Percentiles rank a stretch among this genome's conserved stretches.
Conservation (phyloP, 352 stramenopile species). For the Halophytophthora polymorphica region DNA sequence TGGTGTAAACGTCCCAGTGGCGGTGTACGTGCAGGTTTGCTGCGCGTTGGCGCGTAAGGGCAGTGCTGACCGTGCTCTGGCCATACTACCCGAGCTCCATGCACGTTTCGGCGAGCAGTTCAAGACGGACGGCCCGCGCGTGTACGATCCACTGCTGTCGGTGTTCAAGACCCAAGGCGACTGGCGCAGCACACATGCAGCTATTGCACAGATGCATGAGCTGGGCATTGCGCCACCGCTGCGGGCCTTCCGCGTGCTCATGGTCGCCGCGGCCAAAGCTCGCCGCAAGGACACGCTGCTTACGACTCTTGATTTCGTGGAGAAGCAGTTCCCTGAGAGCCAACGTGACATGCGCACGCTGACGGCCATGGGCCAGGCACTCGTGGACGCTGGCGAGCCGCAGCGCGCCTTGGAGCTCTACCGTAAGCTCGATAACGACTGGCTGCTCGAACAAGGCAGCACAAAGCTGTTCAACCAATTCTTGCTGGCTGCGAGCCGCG, state of each 20-base stretch:
- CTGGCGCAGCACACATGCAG: slow-evolving; percentile 50
- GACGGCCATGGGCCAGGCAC: slow-evolving; percentile 63
- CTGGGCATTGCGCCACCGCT: slow-evolving; percentile 42
- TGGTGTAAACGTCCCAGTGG: slow-evolving; percentile 29
- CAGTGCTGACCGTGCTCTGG: slow-evolving; percentile 40
- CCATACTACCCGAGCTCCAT: slow-evolving; percentile 28
- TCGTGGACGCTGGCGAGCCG: slow-evolving; percentile 41
- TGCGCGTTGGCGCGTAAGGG: slow-evolving; percentile 47
- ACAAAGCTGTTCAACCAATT: slow-evolving; percentile 65
- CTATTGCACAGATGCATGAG: slow-evolving; percentile 65
- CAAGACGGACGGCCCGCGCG: slow-evolving; percentile 5
- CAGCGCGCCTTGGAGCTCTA: slow-evolving; percentile 47
- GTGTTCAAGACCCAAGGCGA: slow-evolving; percentile 58
- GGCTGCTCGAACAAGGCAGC: slow-evolving; percentile 33
- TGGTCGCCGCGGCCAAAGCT: slow-evolving; percentile 50
- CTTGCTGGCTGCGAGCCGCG: slow-evolving; percentile 41
- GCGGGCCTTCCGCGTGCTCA: slow-evolving; percentile 55
- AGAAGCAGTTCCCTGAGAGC: slow-evolving; percentile 32
- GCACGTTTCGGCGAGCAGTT: slow-evolving; percentile 20
- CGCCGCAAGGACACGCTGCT: slow-evolving; percentile 43
- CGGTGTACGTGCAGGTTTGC: slow-evolving; percentile 45
- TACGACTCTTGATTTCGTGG: slow-evolving; percentile 43
- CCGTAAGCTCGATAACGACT: slow-evolving; percentile 32
- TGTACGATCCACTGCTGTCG: slow-evolving; percentile 56
- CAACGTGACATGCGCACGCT: slow-evolving; percentile 45